Percentiles rank a stretch among this genome's conserved stretches.
phyloP scores from a whole-genome alignment of 73 alveolate genomes.

The Tetrahymena thermophila region DNA sequence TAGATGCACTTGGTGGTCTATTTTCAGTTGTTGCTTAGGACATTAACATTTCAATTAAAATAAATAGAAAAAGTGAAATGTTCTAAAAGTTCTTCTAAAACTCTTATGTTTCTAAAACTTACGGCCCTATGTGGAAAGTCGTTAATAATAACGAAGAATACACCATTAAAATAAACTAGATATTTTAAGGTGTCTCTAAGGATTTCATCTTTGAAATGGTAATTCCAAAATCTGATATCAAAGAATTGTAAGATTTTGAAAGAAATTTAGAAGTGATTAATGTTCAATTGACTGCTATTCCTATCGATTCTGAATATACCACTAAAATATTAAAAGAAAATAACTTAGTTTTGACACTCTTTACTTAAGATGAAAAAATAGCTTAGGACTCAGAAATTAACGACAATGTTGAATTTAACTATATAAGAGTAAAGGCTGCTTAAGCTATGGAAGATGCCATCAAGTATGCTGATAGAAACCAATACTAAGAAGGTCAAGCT shows the following conservation, averaged over 20 bases:
- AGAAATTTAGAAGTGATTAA: background rate
- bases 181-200: constrained; percentile 23
- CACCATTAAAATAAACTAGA: background rate
- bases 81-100: background rate
- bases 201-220: constrained; percentile 28
- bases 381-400: constrained; percentile 22
- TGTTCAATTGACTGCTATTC: constrained; percentile 2
- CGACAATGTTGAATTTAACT: constrained; percentile 24
- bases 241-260: background rate
- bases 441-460: constrained; percentile 30
- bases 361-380: constrained; percentile 8
- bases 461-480: background rate
- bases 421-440: constrained; percentile 40
- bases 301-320: constrained; percentile 5
- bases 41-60: background rate
- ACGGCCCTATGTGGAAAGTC: constrained; percentile 11
- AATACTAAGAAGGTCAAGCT: background rate
- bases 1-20: constrained; percentile 43
- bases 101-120: background rate
- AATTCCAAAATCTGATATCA: constrained; percentile 1
- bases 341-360: constrained; percentile 1
- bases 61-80: background rate
- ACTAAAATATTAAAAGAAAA: background rate
- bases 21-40: constrained; percentile 26
- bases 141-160: background rate